Evolutionary conservation across 169 alveolate species (phyloP), one percentile per base, ranked within the genome.

Genomic region (Plasmodium berghei): DNA sequence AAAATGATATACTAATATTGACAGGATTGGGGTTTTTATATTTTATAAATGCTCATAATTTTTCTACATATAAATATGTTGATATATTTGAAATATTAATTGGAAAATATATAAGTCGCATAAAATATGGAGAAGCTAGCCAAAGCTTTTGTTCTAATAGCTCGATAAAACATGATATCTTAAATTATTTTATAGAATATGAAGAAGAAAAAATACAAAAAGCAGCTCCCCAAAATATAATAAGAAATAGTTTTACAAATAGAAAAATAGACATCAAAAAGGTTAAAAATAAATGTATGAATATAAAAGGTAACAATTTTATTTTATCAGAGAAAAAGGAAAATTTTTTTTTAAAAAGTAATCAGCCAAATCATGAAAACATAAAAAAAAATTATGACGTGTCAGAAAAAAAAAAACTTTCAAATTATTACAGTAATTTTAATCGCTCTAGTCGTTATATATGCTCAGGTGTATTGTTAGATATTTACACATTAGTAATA

Each of bases 1-100:
- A 77, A 52, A 77, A 58, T 58, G 28, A 58, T 52, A 22, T 77
- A 34, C 52, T 64, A 56, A 56, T 77, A 26, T 56, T 77, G 26
- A 77, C 58, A 40, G 18, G 61, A 48, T 77, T 66, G 5, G 89
- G 89, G 12, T 22, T 77, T 34, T 18, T 77, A 26, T 56, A 48
- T 52, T 77, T 77, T 77, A 49, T 77, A 64, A 56, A 56, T 14
- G 45, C 46, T 16, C 55, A 54, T 70, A 77, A 77, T 64, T 77
- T 63, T 63, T 49, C 14, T 45, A 18, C 16, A 18, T 58, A 48
- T 28, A 77, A 45, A 63, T 4, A 40, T 54, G 62, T 62, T 10
- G 77, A 77, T 46, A 64, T 77, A 42, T 58, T 63, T 3, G n/a
- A 34, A 34, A 62, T 22, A n/a, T 18, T 56, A 56, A 56, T 12